phyloP scores from a whole-genome alignment of 805 yeast species.

The Hanseniaspora pseudoguilliermondii region DNA sequence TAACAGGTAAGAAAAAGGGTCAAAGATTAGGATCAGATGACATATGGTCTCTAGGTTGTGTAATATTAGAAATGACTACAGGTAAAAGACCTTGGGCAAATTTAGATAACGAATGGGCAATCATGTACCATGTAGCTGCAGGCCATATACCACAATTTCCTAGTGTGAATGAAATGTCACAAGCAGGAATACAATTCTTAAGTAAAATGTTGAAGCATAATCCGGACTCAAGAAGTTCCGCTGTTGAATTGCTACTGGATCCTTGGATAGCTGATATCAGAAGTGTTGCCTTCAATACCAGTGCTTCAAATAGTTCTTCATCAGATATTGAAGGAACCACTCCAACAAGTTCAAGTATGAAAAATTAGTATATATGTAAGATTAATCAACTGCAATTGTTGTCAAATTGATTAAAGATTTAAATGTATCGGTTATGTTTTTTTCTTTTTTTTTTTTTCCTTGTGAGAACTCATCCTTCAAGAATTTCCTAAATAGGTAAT shows the following conservation, averaged over 20 bases:
- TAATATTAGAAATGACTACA: constrained; percentile 90
- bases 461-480: background rate
- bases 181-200: constrained; percentile 58
- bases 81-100: constrained; percentile 96
- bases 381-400: background rate
- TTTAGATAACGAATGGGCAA: constrained; percentile 93
- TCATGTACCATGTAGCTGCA: constrained; percentile 95
- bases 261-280: constrained; percentile 78
- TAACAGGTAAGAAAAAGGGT: constrained; percentile 52
- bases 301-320: constrained; percentile 19
- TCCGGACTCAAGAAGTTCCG: constrained; percentile 67
- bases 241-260: constrained; percentile 71
- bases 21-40: constrained; percentile 40
- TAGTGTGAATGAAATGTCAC: constrained; percentile 59
- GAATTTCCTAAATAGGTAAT: background rate
- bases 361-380: background rate
- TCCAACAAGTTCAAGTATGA: background rate
- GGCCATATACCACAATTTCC: constrained; percentile 87
- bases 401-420: background rate
- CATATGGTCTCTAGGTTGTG: constrained; percentile 95
- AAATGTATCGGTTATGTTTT: background rate
- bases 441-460: background rate
- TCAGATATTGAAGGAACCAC: constrained; percentile 7
- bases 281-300: constrained; percentile 51
- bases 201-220: constrained; percentile 68